Evolutionary conservation across 257 asterid species (phyloP), one percentile per base, ranked within the genome.

Genomic region (Plantago major): DNA sequence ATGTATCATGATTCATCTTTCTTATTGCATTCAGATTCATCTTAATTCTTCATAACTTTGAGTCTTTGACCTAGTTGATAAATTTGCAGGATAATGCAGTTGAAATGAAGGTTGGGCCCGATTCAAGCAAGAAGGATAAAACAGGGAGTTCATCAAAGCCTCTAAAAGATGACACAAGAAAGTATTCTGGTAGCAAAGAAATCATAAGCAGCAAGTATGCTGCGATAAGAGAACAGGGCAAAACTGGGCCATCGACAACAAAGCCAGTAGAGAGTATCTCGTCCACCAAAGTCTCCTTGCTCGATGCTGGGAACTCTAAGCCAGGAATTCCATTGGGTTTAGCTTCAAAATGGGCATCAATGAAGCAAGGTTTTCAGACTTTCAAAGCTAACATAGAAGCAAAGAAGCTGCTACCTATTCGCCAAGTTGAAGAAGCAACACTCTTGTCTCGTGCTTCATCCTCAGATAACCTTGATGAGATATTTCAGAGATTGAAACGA

Each of bases 321-420:
- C 45, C 58, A 44, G 64, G 55, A 11, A 66, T 50, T 37, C 82
- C 86, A 52, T 67, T 83, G 0, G 87, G 95, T 66, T 73, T 93
- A 72, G 89, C 94, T 67, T 81, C 95, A 43, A 87, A 73, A 71
- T 93, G 97, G 99, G 96, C 97, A 10, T 87, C 95, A 7, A 87
- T 93, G 99, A 92, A 92, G 67, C 77, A 89, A 22, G 96, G 99
- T 47, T 87, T 92, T 55, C 96, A 89, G 67, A 80, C 64, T 43
- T 75, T 93, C 42, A 93, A 80, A 70, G 60, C 96, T 12, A 89
- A 74, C 63, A 48, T 93, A 10, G 99, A 82, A 66, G 81, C 95
- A n/a, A 93, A 87, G 69, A 83, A 76, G 56, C 82, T 89, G 28
- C 19, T 83, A 53, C 96, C 97, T 30, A 17, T 74, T 46, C 91